Percentiles rank a stretch among this genome's conserved stretches.
Evolutionary conservation across 352 stramenopile genomes (phyloP).

Genomic region (Phytophthora crassamura): DNA sequence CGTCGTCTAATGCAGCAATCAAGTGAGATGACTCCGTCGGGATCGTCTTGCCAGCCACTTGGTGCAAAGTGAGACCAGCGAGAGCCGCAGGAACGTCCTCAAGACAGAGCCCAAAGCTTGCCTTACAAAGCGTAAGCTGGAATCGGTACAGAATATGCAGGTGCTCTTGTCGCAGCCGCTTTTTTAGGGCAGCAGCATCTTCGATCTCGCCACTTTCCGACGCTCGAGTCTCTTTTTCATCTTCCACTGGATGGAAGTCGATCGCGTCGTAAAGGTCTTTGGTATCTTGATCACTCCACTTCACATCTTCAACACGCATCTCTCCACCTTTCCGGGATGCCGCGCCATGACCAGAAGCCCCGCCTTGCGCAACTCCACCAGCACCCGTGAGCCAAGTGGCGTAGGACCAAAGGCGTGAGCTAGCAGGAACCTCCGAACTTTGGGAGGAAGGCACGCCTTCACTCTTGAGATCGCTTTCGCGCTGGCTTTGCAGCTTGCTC

Average conservation of each 20-base stretch:
- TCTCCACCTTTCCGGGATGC: conserved; percentile 15
- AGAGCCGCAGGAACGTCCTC: conserved; percentile 37
- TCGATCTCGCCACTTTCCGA: conserved; percentile 32
- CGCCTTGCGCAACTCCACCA: conserved; percentile 21
- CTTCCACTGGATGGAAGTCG: conserved; percentile 72
- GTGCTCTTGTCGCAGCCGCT: conserved; percentile 42
- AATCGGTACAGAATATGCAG: conserved; percentile 87
- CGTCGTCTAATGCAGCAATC: conserved; percentile 65
- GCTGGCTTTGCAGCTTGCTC: conserved; percentile 41
- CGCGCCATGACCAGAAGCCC: not conserved
- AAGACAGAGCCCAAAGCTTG: conserved; percentile 59
- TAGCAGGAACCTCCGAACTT: conserved; percentile 39
- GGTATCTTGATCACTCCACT: conserved; percentile 88
- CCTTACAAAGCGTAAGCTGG: conserved; percentile 62
- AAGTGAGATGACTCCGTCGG: conserved; percentile 29
- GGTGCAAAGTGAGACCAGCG: conserved; percentile 10
- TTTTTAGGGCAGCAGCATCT: conserved; percentile 27
- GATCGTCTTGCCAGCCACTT: conserved; percentile 15
- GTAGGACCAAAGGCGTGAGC: conserved; percentile 74
- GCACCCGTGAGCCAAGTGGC: conserved; percentile 68
- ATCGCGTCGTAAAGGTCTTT: conserved; percentile 84
- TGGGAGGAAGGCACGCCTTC: conserved; percentile 1
- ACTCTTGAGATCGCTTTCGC: conserved; percentile 19
- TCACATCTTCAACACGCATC: conserved; percentile 54
- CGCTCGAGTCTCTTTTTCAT: conserved; percentile 22